Evolutionary conservation across 495 filamentous ascomycete species (phyloP).

Genomic region (Achaetomiella virescens): DNA sequence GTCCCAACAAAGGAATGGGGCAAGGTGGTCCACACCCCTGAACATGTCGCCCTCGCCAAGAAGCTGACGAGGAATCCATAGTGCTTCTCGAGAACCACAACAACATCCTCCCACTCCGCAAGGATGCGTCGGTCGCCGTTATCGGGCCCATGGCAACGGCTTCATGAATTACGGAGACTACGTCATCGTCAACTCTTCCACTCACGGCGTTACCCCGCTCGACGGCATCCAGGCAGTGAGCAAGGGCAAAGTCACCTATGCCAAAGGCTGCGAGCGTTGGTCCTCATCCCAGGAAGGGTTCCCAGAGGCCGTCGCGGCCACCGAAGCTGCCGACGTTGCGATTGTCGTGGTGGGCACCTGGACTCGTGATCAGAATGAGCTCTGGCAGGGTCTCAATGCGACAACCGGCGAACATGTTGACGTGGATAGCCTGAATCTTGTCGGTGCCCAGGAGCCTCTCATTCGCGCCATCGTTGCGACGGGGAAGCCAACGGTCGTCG

Average conservation of each 20-base stretch:
- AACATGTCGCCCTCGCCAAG: conserved; percentile 50
- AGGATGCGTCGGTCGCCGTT: conserved; percentile 57
- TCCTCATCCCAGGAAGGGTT: conserved; percentile 60
- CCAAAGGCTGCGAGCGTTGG: conserved; percentile 67
- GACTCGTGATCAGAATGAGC: conserved; percentile 60
- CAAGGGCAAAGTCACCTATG: conserved; percentile 53
- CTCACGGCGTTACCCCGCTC: conserved; percentile 57
- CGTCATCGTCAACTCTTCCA: conserved; percentile 54
- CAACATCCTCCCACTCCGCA: conserved; percentile 53
- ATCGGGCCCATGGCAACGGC: conserved; percentile 68
- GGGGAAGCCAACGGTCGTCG: conserved; percentile 61
- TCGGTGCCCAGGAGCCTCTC: conserved; percentile 62
- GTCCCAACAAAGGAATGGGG: conserved; percentile 46
- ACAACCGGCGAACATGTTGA: conserved; percentile 70
- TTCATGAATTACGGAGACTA: conserved; percentile 70
- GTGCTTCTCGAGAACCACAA: conserved; percentile 64
- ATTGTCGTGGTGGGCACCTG: conserved; percentile 68
- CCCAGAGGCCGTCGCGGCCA: conserved; percentile 54
- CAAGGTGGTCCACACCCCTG: conserved; percentile 52
- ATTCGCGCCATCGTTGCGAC: conserved; percentile 58
- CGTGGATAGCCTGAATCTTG: conserved; percentile 52
- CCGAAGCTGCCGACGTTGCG: conserved; percentile 60
- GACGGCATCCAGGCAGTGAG: conserved; percentile 59
- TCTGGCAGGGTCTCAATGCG: conserved; percentile 64
- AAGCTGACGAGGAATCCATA: conserved; percentile 60